Evolutionary conservation across 129 eudicot species (phyloP).

Genomic region (Silybum marianum): DNA sequence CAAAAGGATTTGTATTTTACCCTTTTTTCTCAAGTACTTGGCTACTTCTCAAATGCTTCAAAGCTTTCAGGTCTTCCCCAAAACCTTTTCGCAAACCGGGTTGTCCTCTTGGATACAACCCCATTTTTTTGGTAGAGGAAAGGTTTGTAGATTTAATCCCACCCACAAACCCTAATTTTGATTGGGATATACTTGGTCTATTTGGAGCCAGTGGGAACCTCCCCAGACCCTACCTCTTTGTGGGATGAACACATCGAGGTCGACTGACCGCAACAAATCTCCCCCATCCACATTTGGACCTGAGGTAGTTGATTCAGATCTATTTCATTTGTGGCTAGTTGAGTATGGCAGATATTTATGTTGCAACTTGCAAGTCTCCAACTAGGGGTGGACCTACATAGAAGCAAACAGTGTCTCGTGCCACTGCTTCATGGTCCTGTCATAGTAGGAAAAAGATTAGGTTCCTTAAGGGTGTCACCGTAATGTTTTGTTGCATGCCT

Average conservation of each 20-base stretch:
- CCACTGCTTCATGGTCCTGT: neutral
- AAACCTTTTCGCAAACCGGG: neutral
- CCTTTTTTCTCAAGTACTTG: neutral
- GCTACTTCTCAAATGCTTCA: neutral
- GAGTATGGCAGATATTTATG: neutral
- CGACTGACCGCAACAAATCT: neutral
- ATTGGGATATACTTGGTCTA: neutral
- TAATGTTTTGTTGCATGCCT: neutral
- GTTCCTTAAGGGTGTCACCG: neutral
- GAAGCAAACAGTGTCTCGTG: neutral
- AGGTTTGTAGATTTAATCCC: neutral
- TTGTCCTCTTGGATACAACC: neutral
- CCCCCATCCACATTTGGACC: neutral
- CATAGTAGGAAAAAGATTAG: neutral
- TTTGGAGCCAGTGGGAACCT: neutral
- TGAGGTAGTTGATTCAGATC: neutral
- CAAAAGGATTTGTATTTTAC: neutral
- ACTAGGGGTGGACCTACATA: too few relatives aligned
- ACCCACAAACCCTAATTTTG: neutral
- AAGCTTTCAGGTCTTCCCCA: neutral
- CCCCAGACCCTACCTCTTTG: neutral
- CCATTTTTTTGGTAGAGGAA: too few relatives aligned
- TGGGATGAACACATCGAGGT: neutral
- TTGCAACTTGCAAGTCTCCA: neutral
- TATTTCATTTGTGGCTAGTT: neutral